Evolutionary conservation across 148 eudicot species (phyloP).

Genomic region (Chenopodium suecicum): DNA sequence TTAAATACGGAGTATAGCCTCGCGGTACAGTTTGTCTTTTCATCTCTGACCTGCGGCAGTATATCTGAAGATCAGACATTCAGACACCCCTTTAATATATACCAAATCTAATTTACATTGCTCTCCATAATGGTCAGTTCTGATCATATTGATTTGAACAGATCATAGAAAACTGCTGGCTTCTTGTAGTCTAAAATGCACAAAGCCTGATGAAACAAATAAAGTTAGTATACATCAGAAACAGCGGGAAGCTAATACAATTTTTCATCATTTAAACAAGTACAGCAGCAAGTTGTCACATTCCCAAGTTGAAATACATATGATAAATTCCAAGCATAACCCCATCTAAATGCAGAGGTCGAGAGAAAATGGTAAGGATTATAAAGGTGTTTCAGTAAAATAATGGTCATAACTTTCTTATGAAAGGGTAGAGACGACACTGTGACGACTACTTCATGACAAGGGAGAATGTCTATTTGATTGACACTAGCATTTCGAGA

Average conservation of each 20-base stretch:
- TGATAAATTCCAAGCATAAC: background rate
- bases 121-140: background rate
- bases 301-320: background rate
- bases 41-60: background rate
- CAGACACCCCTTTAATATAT: background rate
- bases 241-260: background rate
- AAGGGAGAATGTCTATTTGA: background rate
- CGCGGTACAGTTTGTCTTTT: background rate
- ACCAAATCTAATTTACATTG: background rate
- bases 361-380: background rate
- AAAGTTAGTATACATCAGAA: conserved; percentile 1
- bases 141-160: conserved; percentile 29
- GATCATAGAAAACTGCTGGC: conserved; percentile 67
- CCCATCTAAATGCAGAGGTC: background rate
- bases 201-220: conserved; percentile 52
- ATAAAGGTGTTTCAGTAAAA: background rate
- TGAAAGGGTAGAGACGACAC: background rate
- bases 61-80: background rate
- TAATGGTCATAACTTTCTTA: background rate
- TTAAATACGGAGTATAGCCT: background rate
- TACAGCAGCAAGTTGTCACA: background rate
- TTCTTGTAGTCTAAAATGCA: conserved; percentile 50
- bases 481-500: background rate
- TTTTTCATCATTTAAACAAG: background rate
- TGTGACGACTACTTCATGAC: background rate